A percentile compares a stretch with the other conserved stretches of the same genome.
These are phyloP conservation scores for Herpetomonas muscarum DNA, from an alignment of 208 protist genomes.

Conservation along the genomic window DNA sequence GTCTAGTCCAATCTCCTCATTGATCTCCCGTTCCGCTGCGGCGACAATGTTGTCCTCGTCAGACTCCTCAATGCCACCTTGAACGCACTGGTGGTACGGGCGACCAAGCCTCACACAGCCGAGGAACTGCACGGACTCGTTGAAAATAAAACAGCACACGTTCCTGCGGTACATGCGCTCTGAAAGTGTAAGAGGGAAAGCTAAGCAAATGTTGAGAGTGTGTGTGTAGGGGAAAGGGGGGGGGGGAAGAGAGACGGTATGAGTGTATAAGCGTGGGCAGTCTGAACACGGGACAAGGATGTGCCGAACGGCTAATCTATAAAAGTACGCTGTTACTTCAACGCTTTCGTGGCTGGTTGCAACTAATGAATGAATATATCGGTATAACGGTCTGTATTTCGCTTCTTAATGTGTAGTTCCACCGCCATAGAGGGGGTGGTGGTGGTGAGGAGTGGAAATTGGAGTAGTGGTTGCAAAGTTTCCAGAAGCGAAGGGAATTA, in stretches of 20 bases:
- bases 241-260: too few species aligned
- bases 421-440: too few species aligned
- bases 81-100: constrained; percentile 58
- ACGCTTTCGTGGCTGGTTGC: neutral
- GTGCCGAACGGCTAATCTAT: too few species aligned
- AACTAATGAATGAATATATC: too few species aligned
- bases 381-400: too few species aligned
- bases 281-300: too few species aligned
- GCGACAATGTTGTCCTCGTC: constrained; percentile 41
- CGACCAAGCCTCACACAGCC: constrained; percentile 49
- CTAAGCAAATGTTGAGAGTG: neutral
- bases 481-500: too few species aligned
- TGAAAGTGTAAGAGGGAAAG: neutral
- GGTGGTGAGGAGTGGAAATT: too few species aligned
- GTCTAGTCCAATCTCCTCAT: constrained; percentile 70
- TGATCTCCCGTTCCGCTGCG: constrained; percentile 60
- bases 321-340: neutral
- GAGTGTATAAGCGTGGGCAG: too few species aligned
- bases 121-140: constrained; percentile 58
- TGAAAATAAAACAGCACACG: constrained; percentile 74
- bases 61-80: constrained; percentile 75
- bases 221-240: neutral
- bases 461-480: too few species aligned
- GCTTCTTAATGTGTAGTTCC: too few species aligned
- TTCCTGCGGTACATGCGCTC: constrained; percentile 73